Percentiles rank a stretch among this genome's conserved stretches.
phyloP scores from a whole-genome alignment of 1,139 yeast species.

The Suhomyces choctaworum region DNA sequence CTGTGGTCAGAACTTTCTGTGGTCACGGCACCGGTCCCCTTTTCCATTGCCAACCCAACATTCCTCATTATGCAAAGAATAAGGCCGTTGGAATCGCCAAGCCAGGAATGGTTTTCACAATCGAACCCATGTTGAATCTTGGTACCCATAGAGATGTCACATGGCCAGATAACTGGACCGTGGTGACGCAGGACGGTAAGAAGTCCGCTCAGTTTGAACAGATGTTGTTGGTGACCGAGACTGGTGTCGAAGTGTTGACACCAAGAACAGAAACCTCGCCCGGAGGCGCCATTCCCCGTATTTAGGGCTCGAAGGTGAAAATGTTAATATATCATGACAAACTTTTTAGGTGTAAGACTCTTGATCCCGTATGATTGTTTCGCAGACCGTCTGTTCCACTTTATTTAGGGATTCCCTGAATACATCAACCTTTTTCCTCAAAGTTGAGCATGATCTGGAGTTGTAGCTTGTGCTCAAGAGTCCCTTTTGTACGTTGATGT shows the following conservation, averaged over 20 bases:
- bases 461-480: constrained; percentile 19
- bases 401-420: constrained; percentile 28
- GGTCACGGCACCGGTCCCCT: constrained; percentile 91
- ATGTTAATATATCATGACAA: constrained; percentile 15
- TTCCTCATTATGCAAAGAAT: constrained; percentile 93
- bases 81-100: constrained; percentile 93
- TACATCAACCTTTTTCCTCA: constrained; percentile 28
- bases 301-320: constrained; percentile 12
- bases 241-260: constrained; percentile 88
- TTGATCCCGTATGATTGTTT: constrained; percentile 25
- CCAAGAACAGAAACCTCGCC: constrained; percentile 79
- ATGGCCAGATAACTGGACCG: constrained; percentile 99
- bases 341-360: constrained; percentile 1
- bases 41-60: constrained; percentile 91
- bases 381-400: constrained; percentile 29
- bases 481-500: constrained; percentile 24
- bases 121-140: constrained; percentile 94
- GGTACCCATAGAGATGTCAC: constrained; percentile 80
- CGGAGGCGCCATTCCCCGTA: constrained; percentile 78
- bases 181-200: constrained; percentile 85
- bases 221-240: constrained; percentile 87
- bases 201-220: constrained; percentile 95
- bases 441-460: constrained; percentile 18
- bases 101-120: constrained; percentile 96
- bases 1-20: constrained; percentile 87